Percentiles rank a stretch among this genome's conserved stretches.
These are phyloP conservation scores for Colletotrichum lindemuthianum DNA, from an alignment of 2,329 filamentous ascomycete genomes.

Conservation along the genomic window DNA sequence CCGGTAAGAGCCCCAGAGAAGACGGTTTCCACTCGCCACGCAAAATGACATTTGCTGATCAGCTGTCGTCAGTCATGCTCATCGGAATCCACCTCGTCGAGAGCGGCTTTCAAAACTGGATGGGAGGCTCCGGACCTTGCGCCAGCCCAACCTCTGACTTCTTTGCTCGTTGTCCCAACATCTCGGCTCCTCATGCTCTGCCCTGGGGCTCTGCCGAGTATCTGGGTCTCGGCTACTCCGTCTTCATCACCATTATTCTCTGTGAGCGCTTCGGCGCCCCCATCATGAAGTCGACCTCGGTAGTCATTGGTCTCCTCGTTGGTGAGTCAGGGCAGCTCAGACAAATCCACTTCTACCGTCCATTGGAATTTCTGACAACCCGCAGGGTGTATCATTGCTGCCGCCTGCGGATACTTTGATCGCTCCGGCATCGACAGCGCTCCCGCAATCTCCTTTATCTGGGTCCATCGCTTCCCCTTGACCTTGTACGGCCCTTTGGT, in stretches of 20 bases:
- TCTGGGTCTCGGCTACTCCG: constrained; percentile 81
- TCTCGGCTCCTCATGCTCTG: constrained; percentile 75
- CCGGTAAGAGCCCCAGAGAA: constrained; percentile 42
- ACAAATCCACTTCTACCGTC: background rate
- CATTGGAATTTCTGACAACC: background rate
- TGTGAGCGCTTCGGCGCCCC: constrained; percentile 85
- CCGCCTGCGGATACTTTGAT: constrained; percentile 81
- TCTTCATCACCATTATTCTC: constrained; percentile 82
- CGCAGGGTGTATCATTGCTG: constrained; percentile 79
- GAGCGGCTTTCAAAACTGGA: constrained; percentile 81
- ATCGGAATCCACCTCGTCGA: constrained; percentile 80
- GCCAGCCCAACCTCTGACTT: constrained; percentile 60
- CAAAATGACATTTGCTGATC: constrained; percentile 1
- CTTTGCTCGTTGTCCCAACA: constrained; percentile 73
- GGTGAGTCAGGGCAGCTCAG: constrained; percentile 12
- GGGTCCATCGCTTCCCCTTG: constrained; percentile 81
- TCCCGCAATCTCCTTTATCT: constrained; percentile 78
- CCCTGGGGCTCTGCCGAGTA: constrained; percentile 84
- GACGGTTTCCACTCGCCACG: no score
- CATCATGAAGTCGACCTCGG: constrained; percentile 84
- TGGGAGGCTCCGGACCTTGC: constrained; percentile 75
- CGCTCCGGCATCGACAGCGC: constrained; percentile 75
- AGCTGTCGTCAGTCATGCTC: constrained; percentile 57
- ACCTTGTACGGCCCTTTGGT: constrained; percentile 78
- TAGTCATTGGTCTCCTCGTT: constrained; percentile 75